phyloP scores from a whole-genome alignment of 2,329 filamentous ascomycete genomes.

The Onygenales sp. region DNA sequence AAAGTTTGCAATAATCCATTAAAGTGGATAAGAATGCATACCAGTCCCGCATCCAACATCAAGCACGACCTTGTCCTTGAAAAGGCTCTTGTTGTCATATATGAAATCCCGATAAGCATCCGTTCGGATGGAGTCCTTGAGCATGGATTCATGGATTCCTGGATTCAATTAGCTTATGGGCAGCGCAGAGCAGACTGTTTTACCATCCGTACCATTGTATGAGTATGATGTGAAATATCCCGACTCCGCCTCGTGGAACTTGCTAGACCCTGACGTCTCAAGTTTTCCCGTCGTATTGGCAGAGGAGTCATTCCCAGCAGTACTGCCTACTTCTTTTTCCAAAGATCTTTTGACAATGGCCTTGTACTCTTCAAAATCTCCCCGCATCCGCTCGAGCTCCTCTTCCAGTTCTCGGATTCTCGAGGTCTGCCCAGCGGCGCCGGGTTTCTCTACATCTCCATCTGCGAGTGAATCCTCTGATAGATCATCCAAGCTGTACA shows the following conservation, averaged over 20 bases:
- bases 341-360: constrained; percentile 57
- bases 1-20: background rate
- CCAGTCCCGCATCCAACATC: constrained; percentile 80
- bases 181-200: background rate
- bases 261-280: constrained; percentile 13
- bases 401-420: constrained; percentile 52
- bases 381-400: constrained; percentile 49
- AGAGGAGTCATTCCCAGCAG: constrained; percentile 6
- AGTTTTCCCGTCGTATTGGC: constrained; percentile 18
- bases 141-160: constrained; percentile 94
- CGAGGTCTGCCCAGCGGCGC: constrained; percentile 23
- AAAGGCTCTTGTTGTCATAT: constrained; percentile 80
- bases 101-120: constrained; percentile 93
- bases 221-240: constrained; percentile 58
- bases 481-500: constrained; percentile 80
- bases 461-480: constrained; percentile 14
- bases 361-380: constrained; percentile 57
- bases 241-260: constrained; percentile 44
- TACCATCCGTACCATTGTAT: constrained; percentile 51
- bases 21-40: constrained; percentile 22
- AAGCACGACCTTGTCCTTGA: constrained; percentile 75
- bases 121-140: constrained; percentile 81
- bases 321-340: constrained; percentile 54
- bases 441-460: background rate
- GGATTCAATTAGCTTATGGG: constrained; percentile 10